phyloP scores from a whole-genome alignment of 2,329 filamentous ascomycete species.

The Elsinoe australis region DNA sequence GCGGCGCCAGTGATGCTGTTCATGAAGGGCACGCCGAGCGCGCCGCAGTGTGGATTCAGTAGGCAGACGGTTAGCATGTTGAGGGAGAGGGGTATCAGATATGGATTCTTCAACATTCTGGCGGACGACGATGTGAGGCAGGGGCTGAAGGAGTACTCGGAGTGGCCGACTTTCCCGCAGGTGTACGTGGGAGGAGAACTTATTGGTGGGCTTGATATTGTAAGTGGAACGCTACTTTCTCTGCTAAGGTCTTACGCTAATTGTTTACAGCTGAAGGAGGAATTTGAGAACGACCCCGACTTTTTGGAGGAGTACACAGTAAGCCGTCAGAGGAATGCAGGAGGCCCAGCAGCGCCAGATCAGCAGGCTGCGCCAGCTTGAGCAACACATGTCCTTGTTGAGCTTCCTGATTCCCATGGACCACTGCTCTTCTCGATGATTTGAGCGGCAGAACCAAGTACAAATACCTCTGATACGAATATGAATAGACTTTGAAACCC shows the following conservation, averaged over 20 bases:
- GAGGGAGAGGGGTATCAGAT: conserved; percentile 83
- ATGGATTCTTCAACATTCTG: conserved; percentile 98
- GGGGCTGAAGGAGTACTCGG: conserved; percentile 92
- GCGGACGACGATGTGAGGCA: conserved; percentile 96
- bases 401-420: neutral
- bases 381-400: neutral
- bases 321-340: conserved; percentile 24
- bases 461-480: no score
- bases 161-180: conserved; percentile 97
- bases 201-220: conserved; percentile 90
- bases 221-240: conserved; percentile 44
- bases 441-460: no score
- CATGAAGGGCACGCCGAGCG: conserved; percentile 90
- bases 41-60: conserved; percentile 87
- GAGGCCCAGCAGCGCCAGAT: conserved; percentile 24
- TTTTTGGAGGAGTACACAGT: conserved; percentile 70
- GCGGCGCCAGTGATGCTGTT: conserved; percentile 97
- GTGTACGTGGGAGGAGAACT: conserved; percentile 86
- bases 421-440: no score
- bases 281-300: conserved; percentile 71
- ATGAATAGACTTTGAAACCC: conserved; percentile 10
- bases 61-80: conserved; percentile 79
- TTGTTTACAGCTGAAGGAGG: conserved; percentile 71
- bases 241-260: conserved; percentile 22
- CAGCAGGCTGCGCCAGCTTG: conserved; percentile 22